Evolutionary conservation across 2,329 filamentous ascomycete genomes (phyloP), one percentile per base, ranked within the genome.

Genomic region (Exophiala aquamarina): DNA sequence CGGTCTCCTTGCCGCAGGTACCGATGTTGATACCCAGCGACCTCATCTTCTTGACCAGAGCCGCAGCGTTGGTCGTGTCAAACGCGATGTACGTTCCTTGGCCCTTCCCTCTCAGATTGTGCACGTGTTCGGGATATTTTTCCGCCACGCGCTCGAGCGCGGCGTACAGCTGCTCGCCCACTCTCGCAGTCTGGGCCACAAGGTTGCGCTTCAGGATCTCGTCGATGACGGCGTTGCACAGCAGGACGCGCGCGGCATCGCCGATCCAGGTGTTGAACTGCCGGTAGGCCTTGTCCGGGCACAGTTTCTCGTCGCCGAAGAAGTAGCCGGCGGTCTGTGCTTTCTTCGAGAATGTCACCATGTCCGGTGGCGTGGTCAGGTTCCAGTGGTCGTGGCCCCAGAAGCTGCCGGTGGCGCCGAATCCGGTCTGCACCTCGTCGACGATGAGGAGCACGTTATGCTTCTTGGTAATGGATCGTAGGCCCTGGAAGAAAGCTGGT

Each of bases 251-350:
- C 11, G 86, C 84, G 11, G 90, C 89, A 72, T 95, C 90, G 61
- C 90, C 90, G 86, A 95, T 94, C 90, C 90, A 95, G 40, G 89
- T 95, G 77, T 95, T 95, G 79, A 95, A 95, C 72, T 95, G 90
- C 53, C 90, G 84, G 77, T 95, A 95, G 4, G 91, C 87, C 78
- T 91, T 91, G 76, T 95, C 95, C 54, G 90, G 90, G 11, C 88
- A 79, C 59, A 95, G 78, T 33, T 82, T 83, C 8, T 82, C 79
- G 76, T 93, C 85, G 51, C 86, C 86, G 66, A 84, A 95, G 77
- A 93, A 95, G 78, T 92, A 95, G 26, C 90, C 90, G 5, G 91
- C 90, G 2, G 90, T 88, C 73, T 95, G 90, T 2, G 90, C 91
- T 78, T 95, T 95, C 78, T 95, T 95, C 63, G 83, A 88, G 74